These are phyloP conservation scores for Mimosa pudica DNA, from an alignment of 306 rosid genomes.

Conservation along the genomic window DNA sequence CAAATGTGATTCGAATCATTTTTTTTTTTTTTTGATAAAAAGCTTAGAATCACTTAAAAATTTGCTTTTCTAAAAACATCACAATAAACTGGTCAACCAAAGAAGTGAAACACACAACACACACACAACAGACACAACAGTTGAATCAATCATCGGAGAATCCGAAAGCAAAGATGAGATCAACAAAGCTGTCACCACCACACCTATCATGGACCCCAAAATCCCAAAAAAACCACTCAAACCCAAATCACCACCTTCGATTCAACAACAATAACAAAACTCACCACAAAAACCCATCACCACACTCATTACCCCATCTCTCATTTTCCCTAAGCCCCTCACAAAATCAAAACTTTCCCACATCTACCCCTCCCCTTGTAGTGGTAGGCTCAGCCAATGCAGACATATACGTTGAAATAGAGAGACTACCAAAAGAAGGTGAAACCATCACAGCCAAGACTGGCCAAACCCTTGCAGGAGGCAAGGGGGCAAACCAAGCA, in stretches of 20 bases:
- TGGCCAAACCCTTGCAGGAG: slow-evolving; percentile 83
- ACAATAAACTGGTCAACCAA: not conserved
- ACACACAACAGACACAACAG: not conserved
- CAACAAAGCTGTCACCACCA: slow-evolving; percentile 45
- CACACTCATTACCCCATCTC: slow-evolving; percentile 20
- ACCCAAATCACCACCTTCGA: slow-evolving; percentile 41
- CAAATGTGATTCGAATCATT: no score
- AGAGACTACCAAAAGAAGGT: slow-evolving; percentile 66
- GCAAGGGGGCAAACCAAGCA: slow-evolving; percentile 90
- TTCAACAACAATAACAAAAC: slow-evolving; percentile 41
- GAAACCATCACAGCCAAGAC: slow-evolving; percentile 72
- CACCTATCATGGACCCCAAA: slow-evolving; percentile 31
- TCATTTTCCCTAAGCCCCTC: slow-evolving; percentile 49
- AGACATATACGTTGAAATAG: slow-evolving; percentile 83
- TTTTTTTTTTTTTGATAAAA: no score
- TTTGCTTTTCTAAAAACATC: no score
- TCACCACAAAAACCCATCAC: not conserved
- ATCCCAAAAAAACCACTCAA: slow-evolving; percentile 7
- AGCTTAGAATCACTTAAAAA: no score
- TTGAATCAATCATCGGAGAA: not conserved
- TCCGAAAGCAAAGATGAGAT: slow-evolving; percentile 34
- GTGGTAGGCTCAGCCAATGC: slow-evolving; percentile 95
- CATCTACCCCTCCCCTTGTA: slow-evolving; percentile 52
- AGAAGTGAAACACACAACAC: not conserved
- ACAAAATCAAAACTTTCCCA: slow-evolving; percentile 11